Conservation (phyloP, 768 basidiomycete species). For the Mycena metata region DNA sequence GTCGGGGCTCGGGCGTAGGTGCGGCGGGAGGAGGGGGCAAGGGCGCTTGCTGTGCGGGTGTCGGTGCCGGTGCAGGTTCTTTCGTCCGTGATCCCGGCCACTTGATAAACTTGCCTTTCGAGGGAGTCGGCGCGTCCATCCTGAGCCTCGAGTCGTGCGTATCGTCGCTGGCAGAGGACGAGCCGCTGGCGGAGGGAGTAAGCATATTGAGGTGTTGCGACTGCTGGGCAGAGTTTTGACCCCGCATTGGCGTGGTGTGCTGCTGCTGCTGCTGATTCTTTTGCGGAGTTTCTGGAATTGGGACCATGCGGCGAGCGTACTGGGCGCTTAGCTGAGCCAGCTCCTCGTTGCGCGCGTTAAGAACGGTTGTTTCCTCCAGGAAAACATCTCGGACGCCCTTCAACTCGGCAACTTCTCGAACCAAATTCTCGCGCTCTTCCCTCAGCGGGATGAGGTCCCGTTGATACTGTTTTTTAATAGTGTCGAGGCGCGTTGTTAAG, state of each 20-base stretch:
- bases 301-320: slow-evolving; percentile 84
- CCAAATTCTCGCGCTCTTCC: slow-evolving; percentile 82
- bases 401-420: slow-evolving; percentile 88
- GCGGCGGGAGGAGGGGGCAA: slow-evolving; percentile 24
- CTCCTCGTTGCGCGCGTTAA: slow-evolving; percentile 94
- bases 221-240: slow-evolving; percentile 45
- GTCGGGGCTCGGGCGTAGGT: slow-evolving; percentile 50
- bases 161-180: slow-evolving; percentile 66
- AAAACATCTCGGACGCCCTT: slow-evolving; percentile 88
- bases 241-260: slow-evolving; percentile 40
- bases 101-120: slow-evolving; percentile 74
- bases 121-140: slow-evolving; percentile 60
- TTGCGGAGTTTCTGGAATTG: slow-evolving; percentile 51
- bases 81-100: slow-evolving; percentile 74
- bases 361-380: slow-evolving; percentile 90
- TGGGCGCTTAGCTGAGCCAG: slow-evolving; percentile 89
- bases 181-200: slow-evolving; percentile 60
- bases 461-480: slow-evolving; percentile 88
- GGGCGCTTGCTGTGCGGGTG: slow-evolving; percentile 29
- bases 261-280: slow-evolving; percentile 40
- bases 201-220: slow-evolving; percentile 52
- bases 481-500: slow-evolving; percentile 87
- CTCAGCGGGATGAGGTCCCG: slow-evolving; percentile 88
- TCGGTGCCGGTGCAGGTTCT: slow-evolving; percentile 49
- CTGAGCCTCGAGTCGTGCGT: slow-evolving; percentile 54